These are phyloP conservation scores for Eurotiales sp. DNA, from an alignment of 2,329 filamentous ascomycete genomes.

Conservation along the genomic window DNA sequence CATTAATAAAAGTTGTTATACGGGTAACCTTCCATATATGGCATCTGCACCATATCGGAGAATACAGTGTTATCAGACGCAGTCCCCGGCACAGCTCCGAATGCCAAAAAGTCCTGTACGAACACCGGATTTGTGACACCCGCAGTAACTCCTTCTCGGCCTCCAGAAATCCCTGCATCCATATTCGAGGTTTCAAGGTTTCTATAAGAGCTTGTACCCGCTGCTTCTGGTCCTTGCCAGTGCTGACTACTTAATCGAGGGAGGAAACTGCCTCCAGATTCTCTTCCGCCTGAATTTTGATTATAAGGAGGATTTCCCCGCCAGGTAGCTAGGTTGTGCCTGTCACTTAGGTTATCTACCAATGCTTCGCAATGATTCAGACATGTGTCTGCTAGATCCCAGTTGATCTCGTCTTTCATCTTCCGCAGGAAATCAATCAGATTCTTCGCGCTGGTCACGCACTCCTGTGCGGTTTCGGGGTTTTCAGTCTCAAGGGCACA, in stretches of 20 bases:
- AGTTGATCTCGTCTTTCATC: constrained; percentile 17
- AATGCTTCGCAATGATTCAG: constrained; percentile 19
- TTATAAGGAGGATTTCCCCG: not conserved
- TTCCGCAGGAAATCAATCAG: constrained; percentile 17
- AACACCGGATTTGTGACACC: not conserved
- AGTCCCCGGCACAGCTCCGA: not conserved
- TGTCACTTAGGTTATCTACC: constrained; percentile 17
- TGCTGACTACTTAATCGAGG: not conserved
- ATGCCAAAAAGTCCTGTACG: not conserved
- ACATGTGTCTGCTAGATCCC: constrained; percentile 22
- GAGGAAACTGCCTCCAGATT: not conserved
- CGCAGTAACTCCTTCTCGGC: not conserved
- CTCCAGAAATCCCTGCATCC: not conserved
- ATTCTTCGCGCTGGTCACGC: constrained; percentile 14
- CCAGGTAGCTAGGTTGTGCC: constrained; percentile 7
- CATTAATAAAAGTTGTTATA: constrained; percentile 10
- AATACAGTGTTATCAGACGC: constrained; percentile 3
- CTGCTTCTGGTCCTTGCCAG: not conserved
- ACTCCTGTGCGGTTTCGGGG: constrained; percentile 15
- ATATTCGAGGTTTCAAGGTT: not conserved
- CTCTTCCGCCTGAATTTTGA: not conserved
- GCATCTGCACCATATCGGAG: constrained; percentile 8
- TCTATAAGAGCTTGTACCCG: not conserved
- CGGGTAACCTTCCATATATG: constrained; percentile 13
- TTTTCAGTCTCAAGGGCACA: constrained; percentile 19